Evolutionary conservation across 140 eudicot genomes (phyloP).

Genomic region (Cichorium intybus): DNA sequence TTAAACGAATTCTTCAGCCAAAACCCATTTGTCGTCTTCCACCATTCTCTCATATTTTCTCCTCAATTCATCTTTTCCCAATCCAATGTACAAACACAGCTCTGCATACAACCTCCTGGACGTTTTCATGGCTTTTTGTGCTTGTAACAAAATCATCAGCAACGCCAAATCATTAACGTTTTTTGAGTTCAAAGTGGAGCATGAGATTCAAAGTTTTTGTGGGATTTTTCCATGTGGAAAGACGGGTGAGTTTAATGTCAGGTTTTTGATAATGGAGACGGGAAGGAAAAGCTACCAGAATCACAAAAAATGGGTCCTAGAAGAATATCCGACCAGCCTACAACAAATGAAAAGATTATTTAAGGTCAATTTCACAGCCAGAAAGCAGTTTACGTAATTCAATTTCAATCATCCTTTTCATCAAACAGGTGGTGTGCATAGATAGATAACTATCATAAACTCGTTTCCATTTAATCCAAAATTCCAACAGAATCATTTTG

Average conservation of each 20-base stretch:
- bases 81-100: constrained; percentile 34
- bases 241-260: constrained; percentile 16
- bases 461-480: neutral
- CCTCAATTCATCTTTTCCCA: constrained; percentile 45
- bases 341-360: constrained; percentile 11
- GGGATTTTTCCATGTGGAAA: neutral
- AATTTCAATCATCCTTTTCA: constrained; percentile 9
- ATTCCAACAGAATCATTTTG: neutral
- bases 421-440: constrained; percentile 21
- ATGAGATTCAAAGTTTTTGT: constrained; percentile 28
- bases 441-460: neutral
- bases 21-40: constrained; percentile 48
- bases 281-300: constrained; percentile 48
- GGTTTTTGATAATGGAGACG: constrained; percentile 29
- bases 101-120: constrained; percentile 49
- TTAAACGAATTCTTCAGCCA: constrained; percentile 51
- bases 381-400: neutral
- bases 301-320: constrained; percentile 31
- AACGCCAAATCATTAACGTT: constrained; percentile 32
- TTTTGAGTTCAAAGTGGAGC: constrained; percentile 15
- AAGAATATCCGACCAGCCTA: constrained; percentile 55
- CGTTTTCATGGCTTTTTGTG: constrained; percentile 50
- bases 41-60: constrained; percentile 49
- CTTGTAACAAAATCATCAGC: constrained; percentile 31
- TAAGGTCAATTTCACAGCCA: constrained; percentile 18